A percentile compares a stretch with the other conserved stretches of the same genome.
These are phyloP conservation scores for Cladosporium sp. DNA, from an alignment of 2,329 filamentous ascomycete species.

Conservation along the genomic window DNA sequence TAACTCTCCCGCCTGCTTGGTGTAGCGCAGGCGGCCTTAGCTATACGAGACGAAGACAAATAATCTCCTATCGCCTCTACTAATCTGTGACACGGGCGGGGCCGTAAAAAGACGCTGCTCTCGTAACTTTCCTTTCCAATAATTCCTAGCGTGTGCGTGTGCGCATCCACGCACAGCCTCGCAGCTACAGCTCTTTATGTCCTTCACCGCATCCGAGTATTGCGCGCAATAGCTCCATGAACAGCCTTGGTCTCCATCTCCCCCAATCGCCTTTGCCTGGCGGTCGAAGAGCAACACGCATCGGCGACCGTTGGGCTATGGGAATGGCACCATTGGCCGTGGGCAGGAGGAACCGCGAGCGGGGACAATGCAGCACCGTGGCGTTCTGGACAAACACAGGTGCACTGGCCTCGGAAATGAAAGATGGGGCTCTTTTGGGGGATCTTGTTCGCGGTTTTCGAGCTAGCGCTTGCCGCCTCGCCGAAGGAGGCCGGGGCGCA, in stretches of 20 bases:
- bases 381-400: slow-evolving; percentile 6
- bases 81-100: slow-evolving; percentile 14
- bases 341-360: slow-evolving; percentile 3
- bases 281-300: not conserved
- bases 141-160: slow-evolving; percentile 7
- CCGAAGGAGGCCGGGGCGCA: not conserved
- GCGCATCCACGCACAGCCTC: not conserved
- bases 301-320: not conserved
- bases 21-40: slow-evolving; percentile 4
- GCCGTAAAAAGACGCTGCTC: slow-evolving; percentile 5
- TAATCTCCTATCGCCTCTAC: slow-evolving; percentile 7
- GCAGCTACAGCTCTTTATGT: not conserved
- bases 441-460: not conserved
- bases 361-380: slow-evolving; percentile 8
- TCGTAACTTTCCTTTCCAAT: slow-evolving; percentile 13
- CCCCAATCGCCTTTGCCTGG: not conserved
- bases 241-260: too few species aligned
- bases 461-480: not conserved
- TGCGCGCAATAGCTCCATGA: not conserved
- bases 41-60: slow-evolving; percentile 7
- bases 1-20: not conserved
- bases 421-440: slow-evolving; percentile 4
- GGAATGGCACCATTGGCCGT: slow-evolving; percentile 1
- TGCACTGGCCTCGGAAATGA: slow-evolving; percentile 13
- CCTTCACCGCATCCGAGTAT: slow-evolving; percentile 7